Base-by-base conservation (phyloP, 108 stramenopile genomes). In the Fragilaria radians region DNA sequence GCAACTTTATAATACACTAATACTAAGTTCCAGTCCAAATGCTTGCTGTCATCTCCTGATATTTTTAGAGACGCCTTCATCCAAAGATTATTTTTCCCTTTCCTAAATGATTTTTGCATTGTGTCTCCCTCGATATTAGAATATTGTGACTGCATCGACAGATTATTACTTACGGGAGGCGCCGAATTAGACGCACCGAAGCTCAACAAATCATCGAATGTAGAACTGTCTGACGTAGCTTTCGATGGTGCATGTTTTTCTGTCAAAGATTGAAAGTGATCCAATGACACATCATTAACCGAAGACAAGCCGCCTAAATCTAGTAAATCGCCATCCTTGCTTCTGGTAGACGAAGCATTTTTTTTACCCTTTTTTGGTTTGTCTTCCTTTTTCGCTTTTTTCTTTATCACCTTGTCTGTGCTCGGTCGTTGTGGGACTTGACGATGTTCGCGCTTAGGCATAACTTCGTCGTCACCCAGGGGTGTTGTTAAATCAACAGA, bases 401-500 rank as follows among this genome's bases (percentile, higher is more conserved):
- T 61, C 57, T 74, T 63, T 45, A 70, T 46, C 48, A 47, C 28
- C 24, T 52, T 55, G 23, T 50, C 27, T 1, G 32, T 46, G 18
- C 63, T 31, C 2, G 29, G 23, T 7, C 76, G 66, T 5, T 84
- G 76, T 7, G 77, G 77, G 1, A 84, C 86, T 27, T 77, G 73
- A 32, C 74, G 80, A 66, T 88, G 89, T 55, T 73, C 64, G 62
- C 77, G 66, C 65, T 86, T 62, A 19, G 87, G 89, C 72, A 93
- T 85, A 32, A 91, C 84, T 52, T 95, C 94, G 59, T 91, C 80
- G 32, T 80, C 86, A 1, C 83, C 74, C 32, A 93, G 67, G 23
- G 91, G 94, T 24, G 69, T 74, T 19, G 89, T 90, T 21, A 96
- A 68, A 62, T 96, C 95, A 1, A 94, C 87, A 26, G 73, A 62